phyloP scores from a whole-genome alignment of 495 filamentous ascomycete genomes.

The Trichodelitschia bisporula region DNA sequence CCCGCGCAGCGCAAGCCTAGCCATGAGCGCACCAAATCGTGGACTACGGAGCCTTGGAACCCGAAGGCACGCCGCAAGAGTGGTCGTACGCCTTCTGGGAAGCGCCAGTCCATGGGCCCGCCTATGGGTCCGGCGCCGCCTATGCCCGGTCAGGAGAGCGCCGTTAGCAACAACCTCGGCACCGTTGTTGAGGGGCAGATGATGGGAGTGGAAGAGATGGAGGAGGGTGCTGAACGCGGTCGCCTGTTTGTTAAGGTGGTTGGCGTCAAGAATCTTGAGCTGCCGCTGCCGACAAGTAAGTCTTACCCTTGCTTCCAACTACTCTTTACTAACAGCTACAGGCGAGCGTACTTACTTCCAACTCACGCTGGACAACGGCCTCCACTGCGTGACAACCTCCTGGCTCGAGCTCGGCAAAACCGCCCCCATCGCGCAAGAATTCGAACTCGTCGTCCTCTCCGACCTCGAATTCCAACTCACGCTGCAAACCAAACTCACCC shows the following conservation, averaged over 20 bases:
- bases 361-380: slow-evolving; percentile 83
- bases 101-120: slow-evolving; percentile 42
- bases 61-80: slow-evolving; percentile 44
- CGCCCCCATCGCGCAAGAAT: slow-evolving; percentile 93
- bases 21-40: slow-evolving; percentile 44
- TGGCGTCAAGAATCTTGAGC: slow-evolving; percentile 79
- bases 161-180: slow-evolving; percentile 31
- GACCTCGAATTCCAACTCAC: slow-evolving; percentile 95
- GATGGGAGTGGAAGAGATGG: slow-evolving; percentile 28
- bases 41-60: slow-evolving; percentile 96
- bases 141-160: slow-evolving; percentile 70
- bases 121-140: slow-evolving; percentile 44
- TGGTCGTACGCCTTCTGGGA: slow-evolving; percentile 25
- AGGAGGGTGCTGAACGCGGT: slow-evolving; percentile 73
- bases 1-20: slow-evolving; percentile 49
- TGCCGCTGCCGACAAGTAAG: slow-evolving; percentile 78
- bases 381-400: slow-evolving; percentile 90
- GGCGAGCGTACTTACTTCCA: slow-evolving; percentile 82
- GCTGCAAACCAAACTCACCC: slow-evolving; percentile 79
- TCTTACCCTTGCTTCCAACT: slow-evolving; percentile 1
- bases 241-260: slow-evolving; percentile 92
- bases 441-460: slow-evolving; percentile 88
- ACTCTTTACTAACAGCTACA: slow-evolving; percentile 18
- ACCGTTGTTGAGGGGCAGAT: slow-evolving; percentile 29
- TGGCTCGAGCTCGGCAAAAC: slow-evolving; percentile 85